A percentile compares a stretch with the other conserved stretches of the same genome.
Conservation (phyloP, 169 alveolate species). For the Babesia bovis region DNA sequence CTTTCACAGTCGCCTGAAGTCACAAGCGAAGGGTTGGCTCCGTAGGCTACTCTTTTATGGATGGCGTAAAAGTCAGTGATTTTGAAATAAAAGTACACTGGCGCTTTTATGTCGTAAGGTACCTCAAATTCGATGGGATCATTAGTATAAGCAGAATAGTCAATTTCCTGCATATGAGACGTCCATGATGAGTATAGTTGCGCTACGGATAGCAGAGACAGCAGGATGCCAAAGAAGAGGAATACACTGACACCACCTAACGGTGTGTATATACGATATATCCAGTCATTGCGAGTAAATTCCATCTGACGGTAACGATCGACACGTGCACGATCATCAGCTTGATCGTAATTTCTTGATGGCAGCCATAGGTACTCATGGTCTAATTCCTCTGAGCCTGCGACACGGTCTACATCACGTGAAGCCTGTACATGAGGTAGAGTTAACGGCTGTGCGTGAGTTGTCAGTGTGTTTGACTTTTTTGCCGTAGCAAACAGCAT, state of each 20-base stretch:
- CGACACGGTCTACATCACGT: neutral
- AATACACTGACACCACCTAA: slow-evolving; percentile 25
- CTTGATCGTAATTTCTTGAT: slow-evolving; percentile 21
- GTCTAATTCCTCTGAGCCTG: neutral
- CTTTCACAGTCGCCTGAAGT: slow-evolving; percentile 33
- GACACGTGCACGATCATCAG: slow-evolving; percentile 24
- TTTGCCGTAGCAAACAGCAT: neutral
- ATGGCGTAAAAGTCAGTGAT: slow-evolving; percentile 56
- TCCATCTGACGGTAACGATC: slow-evolving; percentile 58
- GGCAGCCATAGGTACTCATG: slow-evolving; percentile 61
- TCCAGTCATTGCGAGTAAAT: slow-evolving; percentile 32
- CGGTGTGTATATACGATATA: slow-evolving; percentile 57
- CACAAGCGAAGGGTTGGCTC: slow-evolving; percentile 35
- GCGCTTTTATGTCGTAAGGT: slow-evolving; percentile 26
- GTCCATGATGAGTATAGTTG: slow-evolving; percentile 25
- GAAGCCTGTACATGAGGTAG: slow-evolving; percentile 10
- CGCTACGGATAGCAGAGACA: slow-evolving; percentile 18
- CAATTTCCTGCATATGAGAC: slow-evolving; percentile 30
- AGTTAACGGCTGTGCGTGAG: neutral
- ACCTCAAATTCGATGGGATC: slow-evolving; percentile 42
- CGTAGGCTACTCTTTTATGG: slow-evolving; percentile 62
- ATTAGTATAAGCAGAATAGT: slow-evolving; percentile 25
- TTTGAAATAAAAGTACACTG: slow-evolving; percentile 59
- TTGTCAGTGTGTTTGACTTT: neutral
- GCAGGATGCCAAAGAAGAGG: slow-evolving; percentile 26